Evolutionary conservation across 2,329 filamentous ascomycete species (phyloP).

Genomic region (Alternaria arbusti): DNA sequence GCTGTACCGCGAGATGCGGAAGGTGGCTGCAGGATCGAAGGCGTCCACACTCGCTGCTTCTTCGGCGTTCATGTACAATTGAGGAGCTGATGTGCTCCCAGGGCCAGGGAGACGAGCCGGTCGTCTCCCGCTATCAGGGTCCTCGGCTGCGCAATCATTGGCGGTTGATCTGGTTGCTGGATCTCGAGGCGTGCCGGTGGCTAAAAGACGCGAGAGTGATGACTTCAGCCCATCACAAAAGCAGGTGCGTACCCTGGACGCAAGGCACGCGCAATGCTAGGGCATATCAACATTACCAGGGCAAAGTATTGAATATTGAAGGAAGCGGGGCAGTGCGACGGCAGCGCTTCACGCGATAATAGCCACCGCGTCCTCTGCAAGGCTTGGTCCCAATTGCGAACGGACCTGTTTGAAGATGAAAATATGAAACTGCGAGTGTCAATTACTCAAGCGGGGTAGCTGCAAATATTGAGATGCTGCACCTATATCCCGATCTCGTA

Average conservation of each 20-base stretch:
- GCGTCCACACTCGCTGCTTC: constrained; percentile 5
- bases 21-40: background rate
- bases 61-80: constrained; percentile 7
- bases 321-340: constrained; percentile 7
- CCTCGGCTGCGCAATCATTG: constrained; percentile 13
- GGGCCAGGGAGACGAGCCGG: constrained; percentile 23
- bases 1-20: background rate
- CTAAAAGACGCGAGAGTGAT: constrained; percentile 6
- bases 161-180: constrained; percentile 8
- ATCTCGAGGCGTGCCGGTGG: constrained; percentile 7
- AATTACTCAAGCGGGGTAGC: constrained; percentile 1
- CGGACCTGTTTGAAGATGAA: background rate
- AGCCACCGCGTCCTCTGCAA: background rate
- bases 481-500: constrained; percentile 19
- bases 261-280: background rate
- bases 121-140: constrained; percentile 27
- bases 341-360: constrained; percentile 6
- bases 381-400: constrained; percentile 1
- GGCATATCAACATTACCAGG: background rate
- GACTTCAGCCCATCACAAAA: constrained; percentile 13
- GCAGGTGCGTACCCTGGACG: constrained; percentile 4
- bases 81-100: constrained; percentile 18
- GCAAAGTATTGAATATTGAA: constrained; percentile 5
- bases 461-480: constrained; percentile 19
- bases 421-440: background rate